Base-by-base conservation (phyloP, 108 stramenopile genomes). In the Stephanodiscus triporus region DNA sequence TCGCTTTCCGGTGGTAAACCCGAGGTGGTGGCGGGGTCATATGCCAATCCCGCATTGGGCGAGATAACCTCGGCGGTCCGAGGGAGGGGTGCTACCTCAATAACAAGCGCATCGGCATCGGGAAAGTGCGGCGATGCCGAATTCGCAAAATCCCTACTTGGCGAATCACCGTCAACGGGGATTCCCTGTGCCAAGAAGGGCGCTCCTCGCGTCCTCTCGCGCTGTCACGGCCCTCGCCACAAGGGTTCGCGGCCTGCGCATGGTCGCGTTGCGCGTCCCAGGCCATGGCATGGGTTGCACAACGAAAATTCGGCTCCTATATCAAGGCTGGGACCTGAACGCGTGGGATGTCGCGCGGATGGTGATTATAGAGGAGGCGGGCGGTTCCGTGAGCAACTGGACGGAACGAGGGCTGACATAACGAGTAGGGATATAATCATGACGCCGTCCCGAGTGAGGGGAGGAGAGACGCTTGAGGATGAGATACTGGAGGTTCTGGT, bases 271-370 rank as follows among this genome's bases (percentile, higher is more conserved):
- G 83, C 51, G 93, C 93, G 2, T 89, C 93, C 6, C 80, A 91
- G 27, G 85, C 89, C 79, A 81, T 94, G 56, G 90, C 90, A 4
- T 94, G 93, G 93, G 89, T 94, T 4, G 93, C 93, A 8, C 91
- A 91, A 66, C 78, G 83, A 2, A 83, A 89, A 61, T 76, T 94
- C 51, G 85, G 85, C 19, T 75, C 86, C n/a, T 94, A 91, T 63
- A 85, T 90, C 76, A 83, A n/a, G n/a, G 85, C 19, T 94, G 90
- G 78, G 93, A 94, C 78, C 82, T 94, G 76, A 88, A 85, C 65
- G 86, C 78, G 7, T 94, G 93, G 93, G 93, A 94, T 67, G 77
- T 91, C 62, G 82, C 88, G 19, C 90, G 93, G 2, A 79, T 90
- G 23, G 66, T 94, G 30, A 74, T 91, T 30, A 76, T 94, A 4